Percentiles rank a stretch among this genome's conserved stretches.
phyloP scores from a whole-genome alignment of 2,329 filamentous ascomycete species.

The Colletotrichum coccodes region DNA sequence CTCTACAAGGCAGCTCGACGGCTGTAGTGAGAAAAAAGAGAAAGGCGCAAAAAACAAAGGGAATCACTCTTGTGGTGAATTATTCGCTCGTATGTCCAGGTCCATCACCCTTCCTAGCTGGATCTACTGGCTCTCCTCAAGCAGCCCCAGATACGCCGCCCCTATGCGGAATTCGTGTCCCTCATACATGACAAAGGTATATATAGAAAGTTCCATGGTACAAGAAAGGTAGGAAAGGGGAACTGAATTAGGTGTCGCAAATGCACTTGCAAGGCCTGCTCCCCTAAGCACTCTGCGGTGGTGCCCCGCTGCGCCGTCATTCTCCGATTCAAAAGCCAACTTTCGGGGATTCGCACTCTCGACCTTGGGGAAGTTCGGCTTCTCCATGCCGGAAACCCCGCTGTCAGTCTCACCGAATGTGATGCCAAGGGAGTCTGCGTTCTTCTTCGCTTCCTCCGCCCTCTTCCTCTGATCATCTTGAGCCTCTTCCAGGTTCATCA shows the following conservation, averaged over 20 bases:
- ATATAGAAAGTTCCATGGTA: constrained; percentile 32
- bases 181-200: constrained; percentile 35
- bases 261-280: not conserved
- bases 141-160: constrained; percentile 33
- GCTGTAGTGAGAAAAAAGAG: not conserved
- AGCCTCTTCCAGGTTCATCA: constrained; percentile 76
- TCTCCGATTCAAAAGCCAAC: constrained; percentile 40
- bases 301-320: constrained; percentile 37
- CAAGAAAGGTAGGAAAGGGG: constrained; percentile 30
- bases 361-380: constrained; percentile 40
- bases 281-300: constrained; percentile 44
- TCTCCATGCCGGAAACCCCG: constrained; percentile 55
- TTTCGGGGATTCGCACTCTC: constrained; percentile 42
- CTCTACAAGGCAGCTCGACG: not conserved
- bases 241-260: not conserved
- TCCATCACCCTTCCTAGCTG: constrained; percentile 13
- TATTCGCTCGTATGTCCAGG: constrained; percentile 32
- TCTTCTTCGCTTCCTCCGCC: constrained; percentile 38
- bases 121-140: constrained; percentile 17
- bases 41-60: constrained; percentile 19
- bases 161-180: constrained; percentile 33
- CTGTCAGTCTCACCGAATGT: constrained; percentile 54
- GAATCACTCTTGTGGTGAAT: constrained; percentile 29
- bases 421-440: constrained; percentile 53
- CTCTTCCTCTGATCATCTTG: constrained; percentile 40